phyloP scores from a whole-genome alignment of 345 rosid species.

The Gossypium ekmanianum region DNA sequence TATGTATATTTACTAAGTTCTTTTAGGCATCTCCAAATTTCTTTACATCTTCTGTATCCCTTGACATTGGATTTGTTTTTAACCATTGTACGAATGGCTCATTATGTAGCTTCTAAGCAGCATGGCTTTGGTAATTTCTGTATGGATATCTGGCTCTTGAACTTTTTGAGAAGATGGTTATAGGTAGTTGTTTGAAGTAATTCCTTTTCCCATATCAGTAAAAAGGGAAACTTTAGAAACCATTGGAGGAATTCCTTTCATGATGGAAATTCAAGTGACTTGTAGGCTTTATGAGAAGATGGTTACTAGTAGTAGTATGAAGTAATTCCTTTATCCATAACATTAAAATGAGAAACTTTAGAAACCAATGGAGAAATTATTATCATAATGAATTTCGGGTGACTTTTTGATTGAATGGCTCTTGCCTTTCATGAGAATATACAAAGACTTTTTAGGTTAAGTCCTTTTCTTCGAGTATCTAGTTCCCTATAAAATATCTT shows the following conservation, averaged over 20 bases:
- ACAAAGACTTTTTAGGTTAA: background rate
- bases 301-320: background rate
- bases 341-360: background rate
- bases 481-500: background rate
- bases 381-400: background rate
- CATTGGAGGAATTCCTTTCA: background rate
- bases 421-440: background rate
- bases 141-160: background rate
- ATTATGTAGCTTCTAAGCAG: background rate
- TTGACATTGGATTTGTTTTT: background rate
- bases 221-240: background rate
- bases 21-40: background rate
- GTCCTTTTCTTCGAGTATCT: background rate
- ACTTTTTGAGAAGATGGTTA: background rate
- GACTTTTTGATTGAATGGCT: background rate
- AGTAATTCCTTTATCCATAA: background rate
- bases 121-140: background rate
- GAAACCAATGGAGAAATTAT: background rate
- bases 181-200: background rate
- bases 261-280: background rate
- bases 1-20: background rate
- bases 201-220: background rate
- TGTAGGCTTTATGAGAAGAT: background rate
- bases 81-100: background rate
- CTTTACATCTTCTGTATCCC: background rate